Base-by-base conservation (phyloP, 768 basidiomycete species). In the Tricholoma bakamatsutake region DNA sequence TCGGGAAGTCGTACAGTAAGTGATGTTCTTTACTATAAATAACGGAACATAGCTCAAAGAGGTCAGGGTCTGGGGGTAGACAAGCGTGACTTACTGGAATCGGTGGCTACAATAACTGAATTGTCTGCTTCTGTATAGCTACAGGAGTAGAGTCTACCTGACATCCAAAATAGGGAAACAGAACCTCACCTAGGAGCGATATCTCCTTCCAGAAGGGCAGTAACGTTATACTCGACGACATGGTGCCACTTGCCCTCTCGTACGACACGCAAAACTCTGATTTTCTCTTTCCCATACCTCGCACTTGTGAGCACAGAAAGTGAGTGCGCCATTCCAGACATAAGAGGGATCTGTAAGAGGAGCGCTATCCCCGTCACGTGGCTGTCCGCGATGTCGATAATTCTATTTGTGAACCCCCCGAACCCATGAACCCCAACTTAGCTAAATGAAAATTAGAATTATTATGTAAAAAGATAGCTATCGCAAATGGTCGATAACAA, bases 91-190 rank as follows among this genome's bases (percentile, higher is more conserved):
- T 63, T 62, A 92, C 91, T 86, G 1, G 91, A 90, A 71, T 98
- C 95, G 1, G 94, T 98, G 2, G 95, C 87, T 2, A 98, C 92
- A 9, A 97, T 79, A 9, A 87, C 83, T 2, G 80, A 80, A 71
- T 98, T 98, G 66, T 98, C 92, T 0, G 90, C 92, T 60, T 91
- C 61, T 3, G 91, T 96, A 69, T 89, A 98, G 63, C 91, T 91
- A 35, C 21, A 45, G 50, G 27, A 24, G 24, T 2, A 1, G 28
- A 18, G 18, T 7, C 21, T 11, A 27, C 12, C 1, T 12, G 10
- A 45, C 11, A 13, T 11, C 15, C 7, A 31, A 48, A 47, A 51
- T 15, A 18, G 3, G 18, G 24, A 11, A 60, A n/a, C n/a, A n/a
- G n/a, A n/a, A n/a, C n/a, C 67, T n/a, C 56, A 88, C 89, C 88